Base-by-base conservation (phyloP, 768 basidiomycete genomes). In the Suillus bovinus region DNA sequence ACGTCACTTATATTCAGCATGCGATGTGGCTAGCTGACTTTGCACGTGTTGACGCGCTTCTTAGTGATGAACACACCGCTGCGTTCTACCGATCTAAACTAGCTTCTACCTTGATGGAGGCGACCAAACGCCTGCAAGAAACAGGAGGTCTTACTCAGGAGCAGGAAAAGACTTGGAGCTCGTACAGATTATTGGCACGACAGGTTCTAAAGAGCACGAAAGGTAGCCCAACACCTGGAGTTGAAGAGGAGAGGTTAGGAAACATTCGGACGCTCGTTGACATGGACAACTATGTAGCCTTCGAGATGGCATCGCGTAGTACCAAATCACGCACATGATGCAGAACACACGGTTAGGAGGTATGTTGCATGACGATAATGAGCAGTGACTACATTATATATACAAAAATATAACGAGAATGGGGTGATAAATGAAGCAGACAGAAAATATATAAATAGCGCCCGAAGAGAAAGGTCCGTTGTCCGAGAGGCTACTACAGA, bases 1-100 rank as follows among this genome's bases (percentile, higher is more conserved):
- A 84, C 63, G 71, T 73, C 16, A 80, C 81, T 36, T 77, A 85
- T 67, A 76, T 84, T 68, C 82, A 84, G 27, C 88, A 90, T 67
- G 82, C 81, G 62, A 67, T 91, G 60, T 83, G 90, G 41, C 83
- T 93, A 6, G 70, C 85, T 9, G 73, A 80, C 63, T 72, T 81
- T 67, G 72, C 86, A 50, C 80, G 82, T 42, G 71, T 78, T 10
- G 76, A 76, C 31, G 62, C 55, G 20, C 67, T 85, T 31, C 70
- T 84, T 22, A 63, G 49, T 49, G 61, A 64, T 41, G 33, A 66
- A 57, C 31, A 49, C 50, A 60, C 71, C 47, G 63, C 67, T 46
- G 57, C 63, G 2, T 84, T 84, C 70, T 78, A 78, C 71, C 77
- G 75, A 6, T 72, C 76, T 14, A 87, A 85, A 64, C 76, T 89